Evolutionary conservation across 305 asterid genomes (phyloP).

Genomic region (Plantago coronopus): DNA sequence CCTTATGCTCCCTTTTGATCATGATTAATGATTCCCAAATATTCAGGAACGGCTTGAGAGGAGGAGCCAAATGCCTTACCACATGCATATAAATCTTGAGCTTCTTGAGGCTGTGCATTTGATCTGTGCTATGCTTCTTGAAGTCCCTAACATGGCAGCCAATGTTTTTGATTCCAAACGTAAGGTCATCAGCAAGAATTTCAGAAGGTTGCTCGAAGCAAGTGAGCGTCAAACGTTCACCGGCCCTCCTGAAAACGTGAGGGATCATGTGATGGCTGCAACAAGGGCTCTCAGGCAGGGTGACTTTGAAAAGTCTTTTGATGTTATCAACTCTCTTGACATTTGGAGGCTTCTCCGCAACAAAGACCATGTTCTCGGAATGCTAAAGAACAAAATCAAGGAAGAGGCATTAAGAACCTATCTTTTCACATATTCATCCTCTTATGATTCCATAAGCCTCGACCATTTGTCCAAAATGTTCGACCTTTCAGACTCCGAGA

Average conservation of each 20-base stretch:
- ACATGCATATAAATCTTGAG: slow-evolving; percentile 96
- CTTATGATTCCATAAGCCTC: slow-evolving; percentile 70
- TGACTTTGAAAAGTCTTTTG: slow-evolving; percentile 65
- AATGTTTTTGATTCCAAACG: slow-evolving; percentile 77
- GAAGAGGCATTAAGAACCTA: slow-evolving; percentile 94
- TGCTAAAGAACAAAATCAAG: slow-evolving; percentile 79
- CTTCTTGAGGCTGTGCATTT: slow-evolving; percentile 95
- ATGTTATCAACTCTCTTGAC: slow-evolving; percentile 66
- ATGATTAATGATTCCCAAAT: not conserved
- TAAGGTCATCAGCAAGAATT: slow-evolving; percentile 79
- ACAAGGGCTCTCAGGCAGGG: slow-evolving; percentile 82
- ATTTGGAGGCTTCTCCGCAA: slow-evolving; percentile 77
- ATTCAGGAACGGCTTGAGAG: slow-evolving; percentile 81
- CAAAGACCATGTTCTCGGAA: slow-evolving; percentile 64
- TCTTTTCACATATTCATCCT: slow-evolving; percentile 71
- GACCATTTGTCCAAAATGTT: slow-evolving; percentile 83
- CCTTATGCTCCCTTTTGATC: not conserved
- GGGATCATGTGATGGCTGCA: slow-evolving; percentile 97
- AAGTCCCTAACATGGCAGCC: slow-evolving; percentile 98
- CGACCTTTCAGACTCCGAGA: slow-evolving; percentile 63
- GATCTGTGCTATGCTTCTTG: slow-evolving; percentile 85
- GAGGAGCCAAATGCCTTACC: slow-evolving; percentile 99
- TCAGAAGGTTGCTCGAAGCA: slow-evolving; percentile 67
- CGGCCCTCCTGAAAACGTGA: slow-evolving; percentile 96
- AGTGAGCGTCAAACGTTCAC: slow-evolving; percentile 89